These are phyloP conservation scores for Gentiana dahurica DNA, from an alignment of 257 asterid genomes.

Conservation along the genomic window DNA sequence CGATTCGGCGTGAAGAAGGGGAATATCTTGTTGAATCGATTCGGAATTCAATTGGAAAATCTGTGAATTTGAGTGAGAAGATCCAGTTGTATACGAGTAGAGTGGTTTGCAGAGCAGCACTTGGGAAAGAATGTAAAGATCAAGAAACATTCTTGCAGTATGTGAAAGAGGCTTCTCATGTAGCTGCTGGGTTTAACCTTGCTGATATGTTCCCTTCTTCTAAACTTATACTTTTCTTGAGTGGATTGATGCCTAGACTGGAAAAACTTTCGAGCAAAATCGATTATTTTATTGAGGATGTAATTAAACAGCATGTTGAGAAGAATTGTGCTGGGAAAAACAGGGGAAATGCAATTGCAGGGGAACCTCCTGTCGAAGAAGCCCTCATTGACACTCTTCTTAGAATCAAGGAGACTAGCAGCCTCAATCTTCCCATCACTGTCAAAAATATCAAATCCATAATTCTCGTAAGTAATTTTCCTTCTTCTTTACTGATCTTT, in stretches of 20 bases:
- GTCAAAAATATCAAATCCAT: constrained; percentile 25
- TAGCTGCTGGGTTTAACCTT: constrained; percentile 17
- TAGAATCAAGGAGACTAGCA: background rate
- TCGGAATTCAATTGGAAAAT: background rate
- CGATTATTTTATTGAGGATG: constrained; percentile 19
- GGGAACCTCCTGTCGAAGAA: background rate
- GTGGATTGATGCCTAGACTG: constrained; percentile 9
- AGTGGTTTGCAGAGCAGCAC: constrained; percentile 20
- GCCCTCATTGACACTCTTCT: constrained; percentile 1
- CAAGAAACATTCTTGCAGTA: constrained; percentile 7
- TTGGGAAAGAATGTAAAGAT: constrained; percentile 16
- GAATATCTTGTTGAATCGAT: background rate
- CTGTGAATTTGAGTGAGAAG: background rate
- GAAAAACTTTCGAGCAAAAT: constrained; percentile 4
- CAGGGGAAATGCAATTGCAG: background rate
- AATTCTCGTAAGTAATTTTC: constrained; percentile 15
- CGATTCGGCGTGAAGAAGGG: background rate
- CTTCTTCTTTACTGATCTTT: too few species aligned
- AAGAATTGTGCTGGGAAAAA: constrained; percentile 8
- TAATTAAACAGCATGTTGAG: constrained; percentile 20
- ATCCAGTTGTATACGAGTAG: constrained; percentile 8
- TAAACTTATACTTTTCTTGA: constrained; percentile 10
- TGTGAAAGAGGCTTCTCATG: constrained; percentile 8
- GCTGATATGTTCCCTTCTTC: constrained; percentile 31
- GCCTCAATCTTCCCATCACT: constrained; percentile 17